Evolutionary conservation across 352 stramenopile genomes (phyloP).

Genomic region (Thalassiosira hispida): DNA sequence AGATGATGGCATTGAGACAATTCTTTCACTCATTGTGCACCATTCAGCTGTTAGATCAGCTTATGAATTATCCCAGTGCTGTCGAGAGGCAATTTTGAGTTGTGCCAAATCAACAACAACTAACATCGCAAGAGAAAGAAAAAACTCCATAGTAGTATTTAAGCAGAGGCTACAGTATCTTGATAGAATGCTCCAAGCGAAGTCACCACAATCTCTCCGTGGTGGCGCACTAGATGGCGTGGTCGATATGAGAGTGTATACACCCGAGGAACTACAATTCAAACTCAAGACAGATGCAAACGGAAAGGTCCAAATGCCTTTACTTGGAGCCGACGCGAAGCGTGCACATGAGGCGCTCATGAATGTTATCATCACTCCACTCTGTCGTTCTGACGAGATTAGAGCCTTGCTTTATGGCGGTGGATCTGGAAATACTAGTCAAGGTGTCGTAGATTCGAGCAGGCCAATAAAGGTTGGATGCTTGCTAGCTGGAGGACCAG

Average conservation of each 20-base stretch:
- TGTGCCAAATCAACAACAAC: neutral
- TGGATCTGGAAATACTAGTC: neutral
- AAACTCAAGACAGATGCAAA: slow-evolving; percentile 17
- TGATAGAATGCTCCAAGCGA: slow-evolving; percentile 42
- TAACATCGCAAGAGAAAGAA: neutral
- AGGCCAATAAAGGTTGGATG: slow-evolving; percentile 64
- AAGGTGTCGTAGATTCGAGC: neutral
- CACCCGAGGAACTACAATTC: slow-evolving; percentile 56
- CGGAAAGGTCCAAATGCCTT: slow-evolving; percentile 35
- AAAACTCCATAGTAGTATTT: slow-evolving; percentile 1
- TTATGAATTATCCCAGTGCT: slow-evolving; percentile 69
- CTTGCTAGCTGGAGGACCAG: slow-evolving; percentile 61
- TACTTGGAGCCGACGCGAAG: slow-evolving; percentile 57
- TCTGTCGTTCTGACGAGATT: slow-evolving; percentile 66
- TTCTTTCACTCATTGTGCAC: slow-evolving; percentile 50
- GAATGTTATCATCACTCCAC: slow-evolving; percentile 69
- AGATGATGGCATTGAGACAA: slow-evolving; percentile 17
- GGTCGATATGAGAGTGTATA: slow-evolving; percentile 73
- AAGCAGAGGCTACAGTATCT: slow-evolving; percentile 30
- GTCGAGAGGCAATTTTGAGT: slow-evolving; percentile 59
- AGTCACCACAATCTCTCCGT: slow-evolving; percentile 62
- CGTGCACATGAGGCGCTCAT: slow-evolving; percentile 64
- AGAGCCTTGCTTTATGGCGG: slow-evolving; percentile 39
- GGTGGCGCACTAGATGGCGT: slow-evolving; percentile 60
- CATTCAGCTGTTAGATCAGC: slow-evolving; percentile 57